Evolutionary conservation across 73 alveolate species (phyloP), one percentile per base, ranked within the genome.

Genomic region (Breviolum minutum): DNA sequence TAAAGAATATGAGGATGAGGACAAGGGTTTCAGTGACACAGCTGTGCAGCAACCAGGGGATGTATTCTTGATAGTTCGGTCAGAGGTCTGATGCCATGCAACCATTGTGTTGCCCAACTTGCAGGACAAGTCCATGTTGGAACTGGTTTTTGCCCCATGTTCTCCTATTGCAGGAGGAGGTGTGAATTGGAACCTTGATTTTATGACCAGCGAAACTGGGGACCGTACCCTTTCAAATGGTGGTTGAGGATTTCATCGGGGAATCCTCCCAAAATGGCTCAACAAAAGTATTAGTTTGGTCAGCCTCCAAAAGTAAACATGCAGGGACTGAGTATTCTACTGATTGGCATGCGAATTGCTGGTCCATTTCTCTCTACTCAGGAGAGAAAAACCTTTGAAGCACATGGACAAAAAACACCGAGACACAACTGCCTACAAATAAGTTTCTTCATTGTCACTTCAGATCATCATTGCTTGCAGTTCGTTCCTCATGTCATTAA

Each of bases 131-230:
- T 83, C 95, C 27, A 82, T 83, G 95, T 84, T 95, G 20, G 99
- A 95, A 83, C 95, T 95, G 61, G 94, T 95, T 63, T 95, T 95
- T n/a, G 99, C 99, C 12, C 99, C 99, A 8, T 94, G 99, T 84
- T 94, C 99, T 7, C 99, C 99, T 54, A 76, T 94, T 17, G 99
- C 99, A 6, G 99, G 99, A 7, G 99, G 99, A 63, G 32, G 63
- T 60, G 73, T 80, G 64, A 92, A 92, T 62, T 92, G 97, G 97
- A 60, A 24, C 48, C 97, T 66, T 29, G 74, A 40, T 40, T 40
- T 40, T 40, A 40, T 40, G 54, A 40, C 54, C 0, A 6, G n/a
- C 77, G 77, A 40, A 40, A 40, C 54, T 40, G 54, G 5, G 3
- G 54, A 40, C 54, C 3, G 54, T 68, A 22, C 17, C 77, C 17